Evolutionary conservation across 768 basidiomycete genomes (phyloP).

Genomic region (Rhizopogon roseolus): DNA sequence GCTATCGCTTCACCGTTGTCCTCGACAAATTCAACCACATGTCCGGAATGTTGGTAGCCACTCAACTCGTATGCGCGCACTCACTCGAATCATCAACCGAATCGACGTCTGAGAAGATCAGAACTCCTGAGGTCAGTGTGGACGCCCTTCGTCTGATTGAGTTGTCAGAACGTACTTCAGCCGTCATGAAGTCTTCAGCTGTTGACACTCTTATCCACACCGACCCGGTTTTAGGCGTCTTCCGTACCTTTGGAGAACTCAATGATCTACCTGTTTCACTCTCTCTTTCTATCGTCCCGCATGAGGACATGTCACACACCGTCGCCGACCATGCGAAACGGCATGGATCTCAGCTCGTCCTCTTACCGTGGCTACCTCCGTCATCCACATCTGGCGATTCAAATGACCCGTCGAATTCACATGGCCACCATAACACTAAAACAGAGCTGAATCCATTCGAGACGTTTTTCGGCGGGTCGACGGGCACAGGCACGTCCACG

Average conservation of each 20-base stretch:
- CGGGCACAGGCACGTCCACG: conserved; percentile 41
- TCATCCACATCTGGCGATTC: conserved; percentile 24
- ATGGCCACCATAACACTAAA: conserved; percentile 6
- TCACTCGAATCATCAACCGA: not conserved
- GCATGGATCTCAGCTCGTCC: conserved; percentile 62
- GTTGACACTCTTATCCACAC: conserved; percentile 63
- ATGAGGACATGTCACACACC: conserved; percentile 64
- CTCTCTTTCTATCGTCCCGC: conserved; percentile 70
- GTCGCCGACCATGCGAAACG: conserved; percentile 59
- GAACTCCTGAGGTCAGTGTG: conserved; percentile 29
- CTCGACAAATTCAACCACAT: conserved; percentile 88
- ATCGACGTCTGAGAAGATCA: not conserved
- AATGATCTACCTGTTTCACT: conserved; percentile 63
- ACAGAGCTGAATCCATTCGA: conserved; percentile 66
- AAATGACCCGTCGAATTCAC: conserved; percentile 14
- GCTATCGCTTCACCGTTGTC: conserved; percentile 69
- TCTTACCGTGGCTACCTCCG: conserved; percentile 77
- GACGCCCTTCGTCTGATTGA: conserved; percentile 87
- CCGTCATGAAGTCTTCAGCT: conserved; percentile 77
- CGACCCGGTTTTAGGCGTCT: conserved; percentile 70
- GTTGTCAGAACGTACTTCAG: conserved; percentile 82
- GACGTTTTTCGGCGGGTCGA: conserved; percentile 59
- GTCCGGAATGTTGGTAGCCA: conserved; percentile 84
- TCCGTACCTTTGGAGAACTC: conserved; percentile 73
- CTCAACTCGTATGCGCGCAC: conserved; percentile 66